A percentile compares a stretch with the other conserved stretches of the same genome.
These are phyloP conservation scores for Tricholoma bakamatsutake DNA, from an alignment of 768 basidiomycete genomes.

Conservation along the genomic window DNA sequence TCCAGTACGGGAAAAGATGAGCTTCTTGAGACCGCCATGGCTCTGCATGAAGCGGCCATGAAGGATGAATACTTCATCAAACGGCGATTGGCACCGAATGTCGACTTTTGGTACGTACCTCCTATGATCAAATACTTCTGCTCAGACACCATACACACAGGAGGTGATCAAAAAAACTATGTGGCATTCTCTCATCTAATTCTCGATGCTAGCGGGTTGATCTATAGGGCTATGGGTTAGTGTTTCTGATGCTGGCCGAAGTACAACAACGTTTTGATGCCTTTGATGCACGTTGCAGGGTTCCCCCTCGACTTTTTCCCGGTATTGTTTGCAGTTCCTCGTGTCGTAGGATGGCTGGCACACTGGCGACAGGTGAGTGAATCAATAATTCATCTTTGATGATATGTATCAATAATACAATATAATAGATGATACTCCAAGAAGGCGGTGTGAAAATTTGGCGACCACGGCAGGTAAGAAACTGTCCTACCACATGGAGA, in stretches of 20 bases:
- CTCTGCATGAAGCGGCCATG: constrained; percentile 82
- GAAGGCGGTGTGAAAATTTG: constrained; percentile 90
- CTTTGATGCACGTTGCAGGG: constrained; percentile 35
- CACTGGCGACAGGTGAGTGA: constrained; percentile 77
- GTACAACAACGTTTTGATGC: background rate
- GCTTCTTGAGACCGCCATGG: constrained; percentile 84
- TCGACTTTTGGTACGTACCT: constrained; percentile 75
- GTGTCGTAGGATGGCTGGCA: constrained; percentile 90
- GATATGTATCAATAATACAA: constrained; percentile 5
- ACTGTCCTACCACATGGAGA: constrained; percentile 1
- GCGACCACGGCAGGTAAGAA: constrained; percentile 72
- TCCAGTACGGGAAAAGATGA: constrained; percentile 78
- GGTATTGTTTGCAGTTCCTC: constrained; percentile 86
- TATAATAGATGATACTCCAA: constrained; percentile 80
- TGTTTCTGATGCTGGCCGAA: background rate
- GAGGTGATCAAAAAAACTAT: constrained; percentile 39
- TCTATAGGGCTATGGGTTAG: constrained; percentile 88
- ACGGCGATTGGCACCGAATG: constrained; percentile 81
- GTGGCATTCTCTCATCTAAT: background rate
- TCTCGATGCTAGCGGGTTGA: constrained; percentile 55
- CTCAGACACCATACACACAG: constrained; percentile 33
- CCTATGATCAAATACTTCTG: constrained; percentile 5
- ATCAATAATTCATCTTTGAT: background rate
- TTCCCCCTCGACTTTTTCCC: constrained; percentile 96
- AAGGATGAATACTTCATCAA: constrained; percentile 86